Evolutionary conservation across 441 rosid species (phyloP).

Genomic region (Aquilaria agallochum): DNA sequence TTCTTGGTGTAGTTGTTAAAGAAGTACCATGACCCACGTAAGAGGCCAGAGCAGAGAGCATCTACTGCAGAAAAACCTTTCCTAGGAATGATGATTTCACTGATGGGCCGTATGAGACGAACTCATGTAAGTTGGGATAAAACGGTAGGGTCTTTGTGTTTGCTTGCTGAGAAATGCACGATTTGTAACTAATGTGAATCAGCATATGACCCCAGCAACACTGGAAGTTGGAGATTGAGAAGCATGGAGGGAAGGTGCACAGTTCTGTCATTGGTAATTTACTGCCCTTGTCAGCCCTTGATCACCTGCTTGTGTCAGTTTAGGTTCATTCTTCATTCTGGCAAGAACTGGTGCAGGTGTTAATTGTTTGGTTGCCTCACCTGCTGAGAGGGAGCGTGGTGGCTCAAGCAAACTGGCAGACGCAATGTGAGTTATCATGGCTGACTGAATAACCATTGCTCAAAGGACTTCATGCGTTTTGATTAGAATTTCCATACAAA

Average conservation of each 20-base stretch:
- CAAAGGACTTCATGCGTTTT: background rate
- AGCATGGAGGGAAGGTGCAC: conserved; percentile 63
- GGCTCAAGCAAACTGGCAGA: conserved; percentile 65
- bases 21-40: conserved; percentile 47
- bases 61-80: conserved; percentile 52
- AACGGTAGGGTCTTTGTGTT: background rate
- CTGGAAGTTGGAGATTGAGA: conserved; percentile 56
- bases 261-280: conserved; percentile 46
- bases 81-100: conserved; percentile 58
- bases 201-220: conserved; percentile 37
- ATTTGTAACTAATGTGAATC: background rate
- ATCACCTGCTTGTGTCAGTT: background rate
- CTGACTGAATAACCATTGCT: background rate
- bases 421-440: conserved; percentile 49
- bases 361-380: conserved; percentile 57
- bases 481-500: background rate
- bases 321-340: background rate
- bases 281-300: too few relatives aligned
- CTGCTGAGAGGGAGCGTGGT: conserved; percentile 62
- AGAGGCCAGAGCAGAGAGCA: conserved; percentile 37
- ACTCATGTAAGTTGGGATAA: conserved; percentile 43
- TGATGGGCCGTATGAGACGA: conserved; percentile 62
- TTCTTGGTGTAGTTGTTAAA: conserved; percentile 34
- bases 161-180: background rate
- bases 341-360: conserved; percentile 26